Base-by-base conservation (phyloP, 768 basidiomycete genomes). In the Pulveroboletus ravenelii region DNA sequence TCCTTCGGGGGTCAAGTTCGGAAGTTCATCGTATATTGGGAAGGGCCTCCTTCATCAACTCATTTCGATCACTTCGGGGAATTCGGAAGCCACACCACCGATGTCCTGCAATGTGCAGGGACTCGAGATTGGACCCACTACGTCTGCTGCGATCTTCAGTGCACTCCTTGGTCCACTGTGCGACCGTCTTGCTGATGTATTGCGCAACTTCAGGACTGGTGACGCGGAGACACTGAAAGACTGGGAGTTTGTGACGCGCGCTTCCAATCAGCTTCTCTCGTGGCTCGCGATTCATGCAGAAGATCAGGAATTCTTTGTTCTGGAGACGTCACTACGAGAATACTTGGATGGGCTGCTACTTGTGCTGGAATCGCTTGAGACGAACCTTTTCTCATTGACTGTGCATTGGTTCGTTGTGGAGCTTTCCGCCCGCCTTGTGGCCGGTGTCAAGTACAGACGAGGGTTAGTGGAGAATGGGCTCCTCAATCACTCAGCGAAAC, bases 351-450 rank as follows among this genome's bases (percentile, higher is more conserved):
- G 63, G 13, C 60, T 82, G 30, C 56, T 75, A 5, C 60, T 67
- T 18, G 64, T 65, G 14, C 63, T 81, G 45, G 68, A 72, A 25
- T 69, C 73, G 5, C 62, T 69, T 3, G 60, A 70, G 1, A 63
- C 69, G 1, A 64, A 56, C 3, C 51, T 58, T 3, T 68, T 77
- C 18, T 70, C 70, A 3, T 64, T 85, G 38, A 61, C 71, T 10
- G 55, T 76, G n/a, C 70, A 74, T 31, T 90, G 87, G 87, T 84
- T 85, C 61, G 58, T 73, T 3, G 70, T 89, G 30, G 86, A 87
- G 58, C 48, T 85, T 17, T 70, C 76, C 3, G 69, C 69, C 32
- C 77, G 81, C 15, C 51, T 76, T 20, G 56, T 49, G 23, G 41
- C 49, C 9, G 59, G 62, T 23, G 46, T 57, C 54, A 70, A 66